phyloP scores from a whole-genome alignment of 2,329 filamentous ascomycete species.

The Uncinocarpus reesii region DNA sequence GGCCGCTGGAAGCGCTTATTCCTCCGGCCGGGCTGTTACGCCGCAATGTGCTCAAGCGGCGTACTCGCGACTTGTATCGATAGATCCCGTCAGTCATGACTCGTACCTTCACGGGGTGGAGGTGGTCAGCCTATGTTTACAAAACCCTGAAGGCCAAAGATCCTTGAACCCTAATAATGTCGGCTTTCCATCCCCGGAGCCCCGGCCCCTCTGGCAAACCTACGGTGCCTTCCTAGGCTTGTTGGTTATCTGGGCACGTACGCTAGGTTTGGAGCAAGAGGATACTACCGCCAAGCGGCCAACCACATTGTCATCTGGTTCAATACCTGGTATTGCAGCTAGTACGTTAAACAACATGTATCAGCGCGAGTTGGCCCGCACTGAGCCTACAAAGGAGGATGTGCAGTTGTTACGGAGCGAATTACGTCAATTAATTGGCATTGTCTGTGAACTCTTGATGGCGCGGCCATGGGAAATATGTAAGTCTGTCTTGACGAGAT shows the following conservation, averaged over 20 bases:
- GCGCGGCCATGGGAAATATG: conserved; percentile 18
- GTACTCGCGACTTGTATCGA: conserved; percentile 17
- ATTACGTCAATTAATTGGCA: conserved; percentile 13
- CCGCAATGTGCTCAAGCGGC: conserved; percentile 19
- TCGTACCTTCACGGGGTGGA: conserved; percentile 19
- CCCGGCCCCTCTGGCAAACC: conserved; percentile 16
- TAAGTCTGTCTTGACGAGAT: conserved; percentile 5
- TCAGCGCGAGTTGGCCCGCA: conserved; percentile 14
- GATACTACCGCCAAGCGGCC: not conserved
- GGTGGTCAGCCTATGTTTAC: conserved; percentile 17
- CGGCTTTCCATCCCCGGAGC: not conserved
- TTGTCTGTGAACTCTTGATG: conserved; percentile 13
- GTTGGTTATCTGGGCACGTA: conserved; percentile 16
- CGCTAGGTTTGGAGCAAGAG: conserved; percentile 14
- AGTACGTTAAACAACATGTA: conserved; percentile 16
- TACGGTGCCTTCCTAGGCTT: conserved; percentile 18
- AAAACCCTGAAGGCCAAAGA: conserved; percentile 9
- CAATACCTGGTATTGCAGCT: conserved; percentile 5
- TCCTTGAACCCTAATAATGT: not conserved
- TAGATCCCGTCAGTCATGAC: conserved; percentile 18
- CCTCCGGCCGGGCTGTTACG: conserved; percentile 19
- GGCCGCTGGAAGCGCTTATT: conserved; percentile 20
- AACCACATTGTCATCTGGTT: not conserved
- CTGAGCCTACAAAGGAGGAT: conserved; percentile 9
- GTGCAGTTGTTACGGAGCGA: conserved; percentile 15